Evolutionary conservation across 2,329 filamentous ascomycete genomes (phyloP).

Genomic region (Trichoderma afroharzianum): DNA sequence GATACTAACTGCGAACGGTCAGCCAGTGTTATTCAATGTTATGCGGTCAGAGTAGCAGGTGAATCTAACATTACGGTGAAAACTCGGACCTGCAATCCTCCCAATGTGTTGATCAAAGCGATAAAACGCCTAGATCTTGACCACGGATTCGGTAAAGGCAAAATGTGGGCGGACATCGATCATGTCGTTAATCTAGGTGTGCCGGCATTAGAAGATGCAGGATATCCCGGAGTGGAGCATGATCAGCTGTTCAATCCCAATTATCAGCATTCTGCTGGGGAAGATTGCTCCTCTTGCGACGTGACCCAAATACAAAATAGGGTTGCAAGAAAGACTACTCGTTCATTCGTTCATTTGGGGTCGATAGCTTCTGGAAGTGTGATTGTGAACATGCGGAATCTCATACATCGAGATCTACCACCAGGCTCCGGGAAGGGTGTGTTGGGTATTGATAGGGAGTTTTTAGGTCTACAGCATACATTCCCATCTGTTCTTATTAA

Average conservation of each 20-base stretch:
- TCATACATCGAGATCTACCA: too few relatives aligned
- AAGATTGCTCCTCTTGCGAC: neutral
- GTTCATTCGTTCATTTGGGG: neutral
- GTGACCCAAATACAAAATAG: neutral
- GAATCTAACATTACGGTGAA: too few relatives aligned
- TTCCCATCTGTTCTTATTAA: neutral
- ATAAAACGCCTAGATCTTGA: neutral
- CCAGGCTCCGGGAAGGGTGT: too few relatives aligned
- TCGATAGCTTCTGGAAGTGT: neutral
- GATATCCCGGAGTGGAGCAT: neutral
- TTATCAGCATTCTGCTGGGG: neutral
- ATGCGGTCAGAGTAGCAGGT: too few relatives aligned
- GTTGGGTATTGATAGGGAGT: neutral
- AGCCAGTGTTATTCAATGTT: neutral
- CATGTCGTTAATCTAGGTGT: neutral
- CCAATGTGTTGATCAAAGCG: neutral
- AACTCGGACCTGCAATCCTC: too few relatives aligned
- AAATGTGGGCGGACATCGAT: neutral
- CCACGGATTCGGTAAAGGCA: neutral
- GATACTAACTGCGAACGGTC: neutral
- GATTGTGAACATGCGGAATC: too few relatives aligned
- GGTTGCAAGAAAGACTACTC: neutral
- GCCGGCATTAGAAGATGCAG: neutral
- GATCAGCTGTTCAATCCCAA: neutral
- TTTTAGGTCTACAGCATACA: neutral